A percentile compares a stretch with the other conserved stretches of the same genome.
Evolutionary conservation across 140 eudicot genomes (phyloP).

Genomic region (Eryngium alpinum): DNA sequence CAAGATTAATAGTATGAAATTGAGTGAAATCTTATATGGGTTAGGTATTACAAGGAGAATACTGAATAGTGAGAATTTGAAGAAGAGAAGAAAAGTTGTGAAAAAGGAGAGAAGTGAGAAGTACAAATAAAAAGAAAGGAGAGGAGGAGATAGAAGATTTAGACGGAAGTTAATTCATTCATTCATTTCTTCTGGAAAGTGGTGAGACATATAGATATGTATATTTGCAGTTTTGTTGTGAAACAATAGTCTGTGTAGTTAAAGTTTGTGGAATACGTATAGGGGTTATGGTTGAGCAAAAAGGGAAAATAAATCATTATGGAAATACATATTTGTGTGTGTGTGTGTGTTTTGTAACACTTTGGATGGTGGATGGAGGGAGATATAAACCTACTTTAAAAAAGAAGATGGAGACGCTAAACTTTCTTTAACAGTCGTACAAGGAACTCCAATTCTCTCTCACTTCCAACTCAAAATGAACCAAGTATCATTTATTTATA

Average conservation of each 20-base stretch:
- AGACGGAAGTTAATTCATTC: slow-evolving; percentile 6
- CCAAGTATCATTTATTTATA: no score
- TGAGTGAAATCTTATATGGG: not conserved
- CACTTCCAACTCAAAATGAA: no score
- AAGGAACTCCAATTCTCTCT: no score
- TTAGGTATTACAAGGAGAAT: not conserved
- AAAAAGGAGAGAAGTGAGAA: not conserved
- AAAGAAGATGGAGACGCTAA: no score
- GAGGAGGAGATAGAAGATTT: not conserved
- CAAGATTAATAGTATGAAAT: not conserved
- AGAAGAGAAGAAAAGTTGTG: not conserved
- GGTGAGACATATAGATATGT: not conserved
- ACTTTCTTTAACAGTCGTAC: no score
- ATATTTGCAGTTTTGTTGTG: not conserved
- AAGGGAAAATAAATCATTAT: slow-evolving; percentile 25
- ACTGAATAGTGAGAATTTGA: not conserved
- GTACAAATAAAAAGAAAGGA: not conserved
- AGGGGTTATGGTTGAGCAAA: no score
- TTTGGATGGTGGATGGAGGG: no score
- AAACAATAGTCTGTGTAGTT: not conserved
- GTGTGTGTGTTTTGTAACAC: no score
- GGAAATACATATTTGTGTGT: no score
- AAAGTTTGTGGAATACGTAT: no score
- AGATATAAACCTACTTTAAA: no score
- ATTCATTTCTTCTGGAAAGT: not conserved